Percentiles rank a stretch among this genome's conserved stretches.
Evolutionary conservation across 2,329 filamentous ascomycete genomes (phyloP).

Genomic region (Dactylonectria macrodidyma): DNA sequence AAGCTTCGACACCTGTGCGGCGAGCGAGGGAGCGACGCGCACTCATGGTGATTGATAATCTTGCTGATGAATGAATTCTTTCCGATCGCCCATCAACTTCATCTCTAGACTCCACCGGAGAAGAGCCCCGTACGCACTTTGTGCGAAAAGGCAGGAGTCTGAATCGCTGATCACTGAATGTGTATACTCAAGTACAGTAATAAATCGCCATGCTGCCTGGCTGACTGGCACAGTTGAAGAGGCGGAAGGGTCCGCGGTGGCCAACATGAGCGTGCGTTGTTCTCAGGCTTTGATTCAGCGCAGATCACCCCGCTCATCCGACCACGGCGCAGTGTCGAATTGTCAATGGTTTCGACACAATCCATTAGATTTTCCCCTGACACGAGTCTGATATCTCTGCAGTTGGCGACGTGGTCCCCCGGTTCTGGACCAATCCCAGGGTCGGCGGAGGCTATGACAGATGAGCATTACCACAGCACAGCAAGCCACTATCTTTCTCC

Average conservation of each 20-base stretch:
- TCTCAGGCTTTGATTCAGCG: not conserved
- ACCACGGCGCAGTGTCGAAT: slow-evolving; percentile 16
- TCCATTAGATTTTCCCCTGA: slow-evolving; percentile 15
- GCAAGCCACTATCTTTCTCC: slow-evolving; percentile 39
- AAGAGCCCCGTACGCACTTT: not conserved
- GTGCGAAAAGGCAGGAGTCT: not conserved
- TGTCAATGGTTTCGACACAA: slow-evolving; percentile 19
- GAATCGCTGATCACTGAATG: not conserved
- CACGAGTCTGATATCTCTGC: slow-evolving; percentile 41
- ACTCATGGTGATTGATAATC: slow-evolving; percentile 6
- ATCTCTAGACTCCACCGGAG: slow-evolving; percentile 1
- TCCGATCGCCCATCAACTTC: not conserved
- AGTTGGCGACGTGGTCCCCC: slow-evolving; percentile 21
- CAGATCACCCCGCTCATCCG: slow-evolving; percentile 16
- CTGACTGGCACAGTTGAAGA: not conserved
- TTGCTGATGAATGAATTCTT: slow-evolving; percentile 9
- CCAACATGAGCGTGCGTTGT: slow-evolving; percentile 3
- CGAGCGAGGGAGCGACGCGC: slow-evolving; percentile 4
- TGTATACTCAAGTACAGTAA: not conserved
- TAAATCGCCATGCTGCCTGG: not conserved
- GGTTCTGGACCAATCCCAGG: slow-evolving; percentile 37
- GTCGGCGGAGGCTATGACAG: slow-evolving; percentile 40
- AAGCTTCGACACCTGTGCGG: not conserved
- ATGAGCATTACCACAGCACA: slow-evolving; percentile 42
- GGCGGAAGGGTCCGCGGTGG: slow-evolving; percentile 16